Evolutionary conservation across 2,329 filamentous ascomycete species (phyloP), one percentile per base, ranked within the genome.

Genomic region (Calonectria leucothoes): DNA sequence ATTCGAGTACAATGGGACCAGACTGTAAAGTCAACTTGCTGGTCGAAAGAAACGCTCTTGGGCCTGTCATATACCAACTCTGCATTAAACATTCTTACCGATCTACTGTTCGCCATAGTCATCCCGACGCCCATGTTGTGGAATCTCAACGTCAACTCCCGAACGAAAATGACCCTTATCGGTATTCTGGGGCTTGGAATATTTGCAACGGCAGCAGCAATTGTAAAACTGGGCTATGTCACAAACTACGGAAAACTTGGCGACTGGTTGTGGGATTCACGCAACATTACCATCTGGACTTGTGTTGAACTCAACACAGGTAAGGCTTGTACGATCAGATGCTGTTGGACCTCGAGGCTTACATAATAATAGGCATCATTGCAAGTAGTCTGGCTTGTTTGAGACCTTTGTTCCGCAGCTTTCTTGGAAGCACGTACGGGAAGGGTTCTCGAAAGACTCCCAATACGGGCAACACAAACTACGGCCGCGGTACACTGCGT

Each of bases 261-360:
- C 11, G 86, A 88, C 66, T 85, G 85, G 73, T 80, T 88, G 0
- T 87, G 86, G 86, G 85, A 87, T 71, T 86, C 81, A 2, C 83
- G 85, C 33, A 84, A 87, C 76, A 83, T 90, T 1, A 88, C 87
- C 14, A 85, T 88, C 70, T 88, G 87, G 87, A 84, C 84, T 5
- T 83, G 86, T 1, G 75, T 82, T 67, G 85, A 84, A 71, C 81
- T 78, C 72, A 85, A 86, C 70, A 76, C 39, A n/a, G 39, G 39
- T 45, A n/a, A n/a, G 39, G 39, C 20, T 42, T 8, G 4, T n/a
- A n/a, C 15, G 17, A n/a, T 45, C 3, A 45, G 4, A 45, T 3
- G 4, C 20, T 8, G 17, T 3, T 45, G 6, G 2, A 45, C 39
- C 20, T 45, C 20, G 20, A 45, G 5, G 39, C 39, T 45, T 10